A percentile compares a stretch with the other conserved stretches of the same genome.
phyloP scores from a whole-genome alignment of 2,329 filamentous ascomycete genomes.

The Cryphonectria nitschkei region DNA sequence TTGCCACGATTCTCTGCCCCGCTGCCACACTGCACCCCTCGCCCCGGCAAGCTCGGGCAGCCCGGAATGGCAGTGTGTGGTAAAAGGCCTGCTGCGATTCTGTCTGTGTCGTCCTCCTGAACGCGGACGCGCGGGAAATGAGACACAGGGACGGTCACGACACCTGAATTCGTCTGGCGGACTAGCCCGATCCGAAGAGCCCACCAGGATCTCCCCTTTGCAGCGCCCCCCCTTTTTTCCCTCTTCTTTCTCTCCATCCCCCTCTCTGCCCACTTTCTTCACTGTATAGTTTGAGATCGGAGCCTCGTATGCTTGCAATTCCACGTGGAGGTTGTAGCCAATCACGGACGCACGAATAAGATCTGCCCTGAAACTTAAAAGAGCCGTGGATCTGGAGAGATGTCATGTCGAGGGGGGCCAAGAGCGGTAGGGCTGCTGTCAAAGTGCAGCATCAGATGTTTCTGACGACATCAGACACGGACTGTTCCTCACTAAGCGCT shows the following conservation, averaged over 20 bases:
- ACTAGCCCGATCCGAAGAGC: background rate
- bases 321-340: background rate
- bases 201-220: background rate
- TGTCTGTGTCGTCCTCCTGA: background rate
- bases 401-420: background rate
- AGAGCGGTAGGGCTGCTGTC: background rate
- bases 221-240: no score
- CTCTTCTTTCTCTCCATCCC: no score
- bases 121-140: background rate
- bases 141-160: background rate
- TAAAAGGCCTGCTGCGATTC: background rate
- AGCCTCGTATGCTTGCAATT: background rate
- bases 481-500: background rate
- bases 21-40: background rate
- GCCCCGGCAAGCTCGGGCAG: background rate
- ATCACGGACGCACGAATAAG: background rate
- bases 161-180: background rate
- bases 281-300: constrained; percentile 39
- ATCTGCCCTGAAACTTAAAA: background rate
- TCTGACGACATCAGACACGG: background rate
- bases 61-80: background rate
- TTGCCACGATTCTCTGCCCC: background rate
- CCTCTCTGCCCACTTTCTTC: background rate
- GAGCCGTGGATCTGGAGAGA: background rate
- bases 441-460: background rate